A percentile compares a stretch with the other conserved stretches of the same genome.
Conservation (phyloP, 345 rosid species). For the Lumnitzera littorea region DNA sequence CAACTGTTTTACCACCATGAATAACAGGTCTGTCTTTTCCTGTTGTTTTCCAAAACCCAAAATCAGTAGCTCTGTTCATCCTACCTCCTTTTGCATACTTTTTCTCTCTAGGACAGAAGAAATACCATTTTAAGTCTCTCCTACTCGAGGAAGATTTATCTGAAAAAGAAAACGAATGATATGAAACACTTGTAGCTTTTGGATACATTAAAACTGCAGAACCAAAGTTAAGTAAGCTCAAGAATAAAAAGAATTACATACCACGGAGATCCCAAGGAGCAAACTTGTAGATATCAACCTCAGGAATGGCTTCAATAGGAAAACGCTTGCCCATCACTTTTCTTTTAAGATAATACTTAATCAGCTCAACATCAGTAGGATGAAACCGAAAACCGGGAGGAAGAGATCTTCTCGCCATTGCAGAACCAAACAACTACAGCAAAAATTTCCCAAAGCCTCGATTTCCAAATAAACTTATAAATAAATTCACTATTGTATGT, state of each 20-base stretch:
- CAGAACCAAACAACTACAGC: conserved; percentile 4
- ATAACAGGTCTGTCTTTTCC: conserved; percentile 59
- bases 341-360: conserved; percentile 55
- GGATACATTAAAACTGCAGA: not conserved
- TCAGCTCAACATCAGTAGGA: conserved; percentile 73
- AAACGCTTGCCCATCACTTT: conserved; percentile 51
- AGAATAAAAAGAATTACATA: conserved; percentile 3
- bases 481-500: no score
- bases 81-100: conserved; percentile 43
- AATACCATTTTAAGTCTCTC: conserved; percentile 74
- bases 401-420: conserved; percentile 30
- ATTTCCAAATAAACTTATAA: no score
- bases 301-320: conserved; percentile 33
- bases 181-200: not conserved
- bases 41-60: conserved; percentile 72
- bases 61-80: conserved; percentile 38
- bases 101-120: conserved; percentile 65
- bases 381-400: conserved; percentile 79
- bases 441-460: conserved; percentile 1
- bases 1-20: conserved; percentile 30
- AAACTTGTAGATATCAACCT: conserved; percentile 48
- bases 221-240: not conserved
- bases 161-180: conserved; percentile 4
- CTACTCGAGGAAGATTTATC: conserved; percentile 29
- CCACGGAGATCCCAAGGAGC: conserved; percentile 70